These are phyloP conservation scores for Nitzschia putrida DNA, from an alignment of 108 stramenopile species.

Conservation along the genomic window DNA sequence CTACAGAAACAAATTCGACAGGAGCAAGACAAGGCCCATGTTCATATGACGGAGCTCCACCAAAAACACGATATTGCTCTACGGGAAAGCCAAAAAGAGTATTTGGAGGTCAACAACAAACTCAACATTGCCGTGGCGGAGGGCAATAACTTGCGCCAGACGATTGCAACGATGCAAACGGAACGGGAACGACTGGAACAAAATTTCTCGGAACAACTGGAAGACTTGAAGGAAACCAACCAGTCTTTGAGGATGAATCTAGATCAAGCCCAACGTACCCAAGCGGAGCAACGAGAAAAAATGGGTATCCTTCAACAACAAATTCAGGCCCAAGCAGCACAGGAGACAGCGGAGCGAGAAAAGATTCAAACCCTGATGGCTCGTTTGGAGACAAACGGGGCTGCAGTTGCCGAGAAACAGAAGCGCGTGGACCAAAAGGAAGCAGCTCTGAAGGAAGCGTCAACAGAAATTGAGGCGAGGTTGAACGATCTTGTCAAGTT, in stretches of 20 bases:
- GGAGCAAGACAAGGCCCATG: background rate
- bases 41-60: background rate
- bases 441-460: constrained; percentile 20
- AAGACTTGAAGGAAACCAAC: constrained; percentile 19
- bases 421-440: constrained; percentile 31
- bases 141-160: constrained; percentile 1
- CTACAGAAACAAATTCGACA: constrained; percentile 16
- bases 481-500: constrained; percentile 28
- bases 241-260: constrained; percentile 24
- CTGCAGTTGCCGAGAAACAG: constrained; percentile 31
- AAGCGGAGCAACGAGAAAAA: constrained; percentile 4
- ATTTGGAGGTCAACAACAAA: background rate
- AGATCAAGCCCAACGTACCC: constrained; percentile 6
- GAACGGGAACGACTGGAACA: constrained; percentile 9
- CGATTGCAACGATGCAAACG: constrained; percentile 10
- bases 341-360: constrained; percentile 25
- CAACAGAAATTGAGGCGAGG: constrained; percentile 14
- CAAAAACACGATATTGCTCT: background rate
- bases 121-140: constrained; percentile 21
- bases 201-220: constrained; percentile 17
- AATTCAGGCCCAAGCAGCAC: constrained; percentile 5
- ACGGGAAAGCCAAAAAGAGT: constrained; percentile 6
- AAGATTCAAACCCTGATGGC: constrained; percentile 37
- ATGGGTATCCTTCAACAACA: constrained; percentile 11
- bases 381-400: constrained; percentile 33